These are phyloP conservation scores for Lanmaoa rubissima DNA, from an alignment of 768 basidiomycete species.

Conservation along the genomic window DNA sequence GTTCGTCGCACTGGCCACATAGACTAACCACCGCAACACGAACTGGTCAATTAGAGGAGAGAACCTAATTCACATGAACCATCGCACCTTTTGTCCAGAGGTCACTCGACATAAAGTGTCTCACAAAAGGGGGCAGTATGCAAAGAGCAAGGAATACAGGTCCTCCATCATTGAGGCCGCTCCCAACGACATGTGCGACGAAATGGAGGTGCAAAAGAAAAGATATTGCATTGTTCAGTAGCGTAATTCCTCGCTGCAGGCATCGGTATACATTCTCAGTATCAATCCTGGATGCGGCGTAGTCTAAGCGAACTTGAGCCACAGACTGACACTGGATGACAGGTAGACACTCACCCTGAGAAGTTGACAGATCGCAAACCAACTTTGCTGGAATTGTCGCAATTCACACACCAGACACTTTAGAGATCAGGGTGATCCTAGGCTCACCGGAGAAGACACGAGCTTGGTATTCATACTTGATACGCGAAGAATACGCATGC, in stretches of 20 bases:
- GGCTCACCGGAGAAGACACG: conserved; percentile 20
- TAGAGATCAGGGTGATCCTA: neutral
- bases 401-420: neutral
- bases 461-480: conserved; percentile 21
- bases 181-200: conserved; percentile 17
- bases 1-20: conserved; percentile 17
- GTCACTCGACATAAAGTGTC: neutral
- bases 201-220: conserved; percentile 25
- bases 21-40: conserved; percentile 7
- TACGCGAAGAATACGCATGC: conserved; percentile 12
- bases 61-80: neutral
- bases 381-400: conserved; percentile 12
- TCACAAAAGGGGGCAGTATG: conserved; percentile 10
- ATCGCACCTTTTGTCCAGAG: conserved; percentile 24
- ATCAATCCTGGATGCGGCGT: neutral
- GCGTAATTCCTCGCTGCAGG: conserved; percentile 7
- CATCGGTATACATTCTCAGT: conserved; percentile 4
- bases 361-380: conserved; percentile 21
- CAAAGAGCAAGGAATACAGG: conserved; percentile 23
- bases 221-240: conserved; percentile 14
- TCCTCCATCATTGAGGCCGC: conserved; percentile 16
- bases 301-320: conserved; percentile 5
- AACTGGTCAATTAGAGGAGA: neutral
- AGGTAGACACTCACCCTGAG: conserved; percentile 14
- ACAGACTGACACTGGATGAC: neutral